Evolutionary conservation across 805 yeast species (phyloP), one percentile per base, ranked within the genome.

Genomic region (Kazachstania taianensis): DNA sequence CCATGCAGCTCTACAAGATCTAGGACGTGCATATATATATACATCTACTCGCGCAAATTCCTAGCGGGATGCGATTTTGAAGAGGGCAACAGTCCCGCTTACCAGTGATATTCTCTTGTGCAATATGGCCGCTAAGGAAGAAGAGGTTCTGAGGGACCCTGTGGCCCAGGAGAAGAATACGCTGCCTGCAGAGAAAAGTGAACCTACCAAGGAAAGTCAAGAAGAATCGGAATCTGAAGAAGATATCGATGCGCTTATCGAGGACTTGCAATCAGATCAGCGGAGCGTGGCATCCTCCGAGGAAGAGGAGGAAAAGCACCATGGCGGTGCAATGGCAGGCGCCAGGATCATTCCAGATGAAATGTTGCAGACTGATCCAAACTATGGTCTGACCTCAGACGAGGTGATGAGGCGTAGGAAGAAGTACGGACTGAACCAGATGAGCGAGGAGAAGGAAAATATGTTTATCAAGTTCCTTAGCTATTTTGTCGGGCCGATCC

Each of bases 401-500:
- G 94, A 84, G 63, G 94, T 82, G 38, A 35, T 61, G 57, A 76
- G 69, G 63, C 78, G 95, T 72, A 75, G 94, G 69, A 83, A 81
- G 81, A 82, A 79, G 74, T 84, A 64, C 58, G 95, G 95, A 72
- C 68, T 75, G 46, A 84, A 84, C 67, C 86, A 81, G 68, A 82
- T 84, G 94, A 76, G 82, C 51, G 94, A 84, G 69, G 94, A 85
- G 62, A 66, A 72, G 52, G 94, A 82, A 68, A 81, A 79, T 69
- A 48, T 80, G 63, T 50, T 83, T 42, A 65, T 83, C 49, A 84
- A 84, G 72, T 83, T 85, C 62, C 57, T 80, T 57, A 72, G 73
- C 80, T 84, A 83, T 75, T 84, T 84, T 64, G 79, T 84, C 48
- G 95, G 95, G 67, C 95, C 95, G 49, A 84, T 85, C 63, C 95